A percentile compares a stretch with the other conserved stretches of the same genome.
phyloP scores from a whole-genome alignment of 768 basidiomycete genomes.

The Tylopilus vinaceipallidus region DNA sequence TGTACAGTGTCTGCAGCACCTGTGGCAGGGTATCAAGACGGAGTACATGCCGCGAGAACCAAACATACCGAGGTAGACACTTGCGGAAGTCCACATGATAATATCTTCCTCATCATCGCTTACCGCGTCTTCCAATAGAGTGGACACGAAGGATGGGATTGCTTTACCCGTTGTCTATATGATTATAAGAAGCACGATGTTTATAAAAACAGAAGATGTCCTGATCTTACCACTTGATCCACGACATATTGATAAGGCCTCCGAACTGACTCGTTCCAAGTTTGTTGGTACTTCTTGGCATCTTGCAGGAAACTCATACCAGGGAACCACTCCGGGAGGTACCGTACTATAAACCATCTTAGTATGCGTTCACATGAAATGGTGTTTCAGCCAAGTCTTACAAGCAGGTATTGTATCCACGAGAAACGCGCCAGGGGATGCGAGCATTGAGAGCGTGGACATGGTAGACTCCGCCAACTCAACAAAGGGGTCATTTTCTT shows the following conservation, averaged over 20 bases:
- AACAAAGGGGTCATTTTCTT: conserved; percentile 38
- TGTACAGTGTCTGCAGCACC: conserved; percentile 46
- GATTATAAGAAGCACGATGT: not conserved
- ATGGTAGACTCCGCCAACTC: conserved; percentile 26
- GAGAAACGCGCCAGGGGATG: conserved; percentile 14
- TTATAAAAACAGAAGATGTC: not conserved
- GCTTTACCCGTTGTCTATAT: conserved; percentile 19
- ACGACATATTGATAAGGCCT: conserved; percentile 45
- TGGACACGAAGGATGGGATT: conserved; percentile 18
- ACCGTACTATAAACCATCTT: conserved; percentile 18
- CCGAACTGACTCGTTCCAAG: conserved; percentile 41
- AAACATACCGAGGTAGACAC: conserved; percentile 11
- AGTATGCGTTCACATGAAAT: not conserved
- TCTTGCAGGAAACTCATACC: conserved; percentile 34
- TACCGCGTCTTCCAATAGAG: conserved; percentile 10
- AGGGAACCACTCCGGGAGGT: conserved; percentile 36
- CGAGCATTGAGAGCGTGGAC: conserved; percentile 6
- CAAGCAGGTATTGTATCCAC: conserved; percentile 24
- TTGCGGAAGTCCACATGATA: conserved; percentile 19
- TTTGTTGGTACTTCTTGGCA: conserved; percentile 31
- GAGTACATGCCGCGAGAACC: too few species aligned
- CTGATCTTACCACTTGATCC: conserved; percentile 43
- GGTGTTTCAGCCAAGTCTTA: not conserved
- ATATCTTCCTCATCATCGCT: conserved; percentile 17
- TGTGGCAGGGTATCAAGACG: too few species aligned